Base-by-base conservation (phyloP, 2,329 filamentous ascomycete genomes). In the Pestalotiopsis sp. region DNA sequence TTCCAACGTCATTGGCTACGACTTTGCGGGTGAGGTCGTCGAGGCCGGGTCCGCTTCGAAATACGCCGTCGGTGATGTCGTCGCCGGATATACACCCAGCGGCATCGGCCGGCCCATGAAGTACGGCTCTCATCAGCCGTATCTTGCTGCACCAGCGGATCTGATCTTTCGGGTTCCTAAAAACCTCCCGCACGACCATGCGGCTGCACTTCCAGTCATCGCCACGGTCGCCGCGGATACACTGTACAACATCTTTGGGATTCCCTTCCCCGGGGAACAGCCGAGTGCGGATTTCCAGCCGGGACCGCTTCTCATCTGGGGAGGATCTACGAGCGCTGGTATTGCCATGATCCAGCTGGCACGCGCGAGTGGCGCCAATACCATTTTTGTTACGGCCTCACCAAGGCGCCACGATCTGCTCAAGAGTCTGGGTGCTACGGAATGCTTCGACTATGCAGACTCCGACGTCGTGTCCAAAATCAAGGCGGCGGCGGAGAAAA, bases 291-390 rank as follows among this genome's bases (percentile, higher is more conserved):
- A 39, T 36, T 38, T 70, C 6, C 69, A 67, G 5, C 68, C 67
- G 1, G 69, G 75, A 6, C 73, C 73, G 1, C 6, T 81, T 6
- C 68, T 82, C 17, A 74, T 82, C 58, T 82, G 81, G 81, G 81
- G 80, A n/a, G 81, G 77, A 7, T 76, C 75, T 3, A 76, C 76
- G 1, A 75, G 73, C 52, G 79, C 82, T 1, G 81, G 81, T 7
- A 70, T 74, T 38, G 75, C 74, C 25, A 78, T 78, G 4, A 75
- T 82, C 17, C 80, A 82, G 64, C 69, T 81, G 2, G 80, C 79
- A 0, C 72, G 70, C 5, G 75, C 76, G 0, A 75, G 77, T 1
- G 81, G 80, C 2, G 70, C 73, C 5, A 68, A 68, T 0, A 72
- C 74, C 13, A 79, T 82, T 17, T 73, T 81, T 27, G 75, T 77